A percentile compares a stretch with the other conserved stretches of the same genome.
These are phyloP conservation scores for Aspergillus sclerotioniger DNA, from an alignment of 495 filamentous ascomycete species.

Conservation along the genomic window DNA sequence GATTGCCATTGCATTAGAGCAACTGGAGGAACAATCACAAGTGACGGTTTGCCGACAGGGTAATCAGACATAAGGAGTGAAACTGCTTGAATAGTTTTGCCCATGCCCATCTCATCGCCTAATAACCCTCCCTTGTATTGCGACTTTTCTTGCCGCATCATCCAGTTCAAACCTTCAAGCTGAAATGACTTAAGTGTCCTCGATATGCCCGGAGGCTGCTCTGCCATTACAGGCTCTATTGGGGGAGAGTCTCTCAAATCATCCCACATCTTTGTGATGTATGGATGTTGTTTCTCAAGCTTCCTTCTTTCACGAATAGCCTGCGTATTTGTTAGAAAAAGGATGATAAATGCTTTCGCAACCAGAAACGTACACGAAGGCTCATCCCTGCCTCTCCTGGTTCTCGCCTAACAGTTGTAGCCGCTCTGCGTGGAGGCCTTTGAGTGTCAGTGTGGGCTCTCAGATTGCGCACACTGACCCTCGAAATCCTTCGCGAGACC, in stretches of 20 bases:
- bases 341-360: not conserved
- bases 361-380: constrained; percentile 31
- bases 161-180: constrained; percentile 90
- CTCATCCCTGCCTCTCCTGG: constrained; percentile 21
- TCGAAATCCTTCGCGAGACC: constrained; percentile 1
- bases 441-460: constrained; percentile 2
- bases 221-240: constrained; percentile 61
- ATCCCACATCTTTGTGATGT: constrained; percentile 78
- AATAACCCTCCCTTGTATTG: constrained; percentile 84
- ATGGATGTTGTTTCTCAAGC: constrained; percentile 75
- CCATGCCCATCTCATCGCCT: constrained; percentile 97
- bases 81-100: constrained; percentile 97
- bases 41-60: constrained; percentile 72
- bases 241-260: constrained; percentile 64
- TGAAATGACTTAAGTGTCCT: constrained; percentile 88
- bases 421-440: not conserved
- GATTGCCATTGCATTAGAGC: constrained; percentile 96
- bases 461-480: not conserved
- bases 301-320: constrained; percentile 55
- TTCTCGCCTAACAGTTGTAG: not conserved
- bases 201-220: constrained; percentile 75
- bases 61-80: constrained; percentile 97
- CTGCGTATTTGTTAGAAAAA: constrained; percentile 18
- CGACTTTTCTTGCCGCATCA: constrained; percentile 82
- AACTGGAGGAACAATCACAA: constrained; percentile 92